Conservation (phyloP, 2,329 filamentous ascomycete species). For the Fusarium tuaranense region DNA sequence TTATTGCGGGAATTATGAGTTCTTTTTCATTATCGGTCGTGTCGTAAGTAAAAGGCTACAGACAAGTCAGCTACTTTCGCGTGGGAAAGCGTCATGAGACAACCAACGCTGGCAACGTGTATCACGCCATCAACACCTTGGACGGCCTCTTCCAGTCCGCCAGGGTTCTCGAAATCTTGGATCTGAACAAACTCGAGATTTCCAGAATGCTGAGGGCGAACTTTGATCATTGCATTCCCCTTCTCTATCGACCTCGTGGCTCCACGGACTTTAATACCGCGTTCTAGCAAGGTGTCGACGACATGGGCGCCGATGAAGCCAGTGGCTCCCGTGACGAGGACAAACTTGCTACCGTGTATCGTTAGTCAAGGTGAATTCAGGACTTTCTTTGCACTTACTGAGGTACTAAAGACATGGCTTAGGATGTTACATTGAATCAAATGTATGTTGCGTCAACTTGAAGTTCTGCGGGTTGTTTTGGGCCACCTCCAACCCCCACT, state of each 20-base stretch:
- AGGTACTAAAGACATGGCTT: neutral
- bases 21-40: slow-evolving; percentile 58
- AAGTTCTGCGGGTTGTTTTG: neutral
- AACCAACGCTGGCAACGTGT: slow-evolving; percentile 57
- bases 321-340: slow-evolving; percentile 43
- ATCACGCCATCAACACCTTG: slow-evolving; percentile 57
- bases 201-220: slow-evolving; percentile 49
- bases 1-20: slow-evolving; percentile 58
- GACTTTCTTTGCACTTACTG: neutral
- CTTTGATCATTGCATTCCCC: slow-evolving; percentile 50
- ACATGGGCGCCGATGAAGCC: slow-evolving; percentile 51
- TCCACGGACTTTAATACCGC: slow-evolving; percentile 48
- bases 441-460: neutral
- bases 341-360: slow-evolving; percentile 1
- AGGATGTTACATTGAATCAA: too few relatives aligned
- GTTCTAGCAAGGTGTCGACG: slow-evolving; percentile 46
- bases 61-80: neutral
- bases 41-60: slow-evolving; percentile 57
- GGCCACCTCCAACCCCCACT: neutral
- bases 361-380: neutral
- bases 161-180: slow-evolving; percentile 54
- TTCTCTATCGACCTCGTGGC: slow-evolving; percentile 46
- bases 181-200: slow-evolving; percentile 57
- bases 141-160: slow-evolving; percentile 52
- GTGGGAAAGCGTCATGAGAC: rapidly evolving